Evolutionary conservation across 805 yeast species (phyloP).

Genomic region (Tetrapisispora taiwanensis): DNA sequence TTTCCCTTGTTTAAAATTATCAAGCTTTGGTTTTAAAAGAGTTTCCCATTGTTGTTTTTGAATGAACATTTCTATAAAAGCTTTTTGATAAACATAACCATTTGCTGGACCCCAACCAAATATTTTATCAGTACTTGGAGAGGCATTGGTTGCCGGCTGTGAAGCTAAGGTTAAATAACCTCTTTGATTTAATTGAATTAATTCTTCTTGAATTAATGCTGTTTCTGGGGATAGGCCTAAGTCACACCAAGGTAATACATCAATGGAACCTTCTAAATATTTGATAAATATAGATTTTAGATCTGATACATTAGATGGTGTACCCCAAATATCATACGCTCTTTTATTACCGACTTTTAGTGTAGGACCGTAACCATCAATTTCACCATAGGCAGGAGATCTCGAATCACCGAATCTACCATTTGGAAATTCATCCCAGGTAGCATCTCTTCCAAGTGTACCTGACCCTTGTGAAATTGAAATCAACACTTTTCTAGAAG

Average conservation of each 20-base stretch:
- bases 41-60: constrained; percentile 59
- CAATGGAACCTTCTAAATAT: constrained; percentile 65
- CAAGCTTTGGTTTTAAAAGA: constrained; percentile 43
- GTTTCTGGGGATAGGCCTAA: constrained; percentile 81
- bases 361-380: constrained; percentile 93
- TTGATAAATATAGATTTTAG: constrained; percentile 56
- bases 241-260: constrained; percentile 87
- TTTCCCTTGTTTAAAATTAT: constrained; percentile 30
- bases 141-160: constrained; percentile 86
- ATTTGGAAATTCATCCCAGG: constrained; percentile 96
- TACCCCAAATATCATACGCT: constrained; percentile 73
- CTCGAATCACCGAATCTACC: constrained; percentile 93
- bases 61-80: constrained; percentile 86
- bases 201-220: constrained; percentile 82
- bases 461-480: constrained; percentile 83
- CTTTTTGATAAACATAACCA: constrained; percentile 85
- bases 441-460: constrained; percentile 74
- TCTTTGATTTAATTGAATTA: constrained; percentile 62
- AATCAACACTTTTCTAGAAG: constrained; percentile 48
- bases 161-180: constrained; percentile 86
- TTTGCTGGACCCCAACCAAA: constrained; percentile 96
- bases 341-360: constrained; percentile 61
- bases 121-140: constrained; percentile 68
- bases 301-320: constrained; percentile 52
- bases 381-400: constrained; percentile 96